A percentile compares a stretch with the other conserved stretches of the same genome.
These are phyloP conservation scores for Zymoseptoria tritici DNA, from an alignment of 2,329 filamentous ascomycete species.

Conservation along the genomic window DNA sequence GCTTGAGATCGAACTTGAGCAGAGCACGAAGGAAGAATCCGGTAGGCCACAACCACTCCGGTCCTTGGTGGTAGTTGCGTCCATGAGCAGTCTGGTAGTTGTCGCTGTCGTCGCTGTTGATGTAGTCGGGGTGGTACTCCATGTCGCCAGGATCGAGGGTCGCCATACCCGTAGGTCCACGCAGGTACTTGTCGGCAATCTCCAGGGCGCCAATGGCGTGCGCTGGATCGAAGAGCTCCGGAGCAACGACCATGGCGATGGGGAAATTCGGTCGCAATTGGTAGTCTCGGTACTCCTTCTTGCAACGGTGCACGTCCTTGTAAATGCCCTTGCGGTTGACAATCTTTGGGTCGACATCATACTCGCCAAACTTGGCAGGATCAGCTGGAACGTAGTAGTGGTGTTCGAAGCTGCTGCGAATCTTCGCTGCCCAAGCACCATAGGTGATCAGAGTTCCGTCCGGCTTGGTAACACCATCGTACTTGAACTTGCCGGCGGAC, in stretches of 20 bases:
- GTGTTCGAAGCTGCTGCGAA: constrained; percentile 82
- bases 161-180: constrained; percentile 88
- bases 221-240: constrained; percentile 70
- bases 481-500: constrained; percentile 61
- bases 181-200: constrained; percentile 69
- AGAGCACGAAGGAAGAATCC: constrained; percentile 91
- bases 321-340: constrained; percentile 93
- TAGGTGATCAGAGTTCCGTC: constrained; percentile 55
- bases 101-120: constrained; percentile 85
- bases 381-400: constrained; percentile 79
- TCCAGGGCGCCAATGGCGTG: constrained; percentile 76
- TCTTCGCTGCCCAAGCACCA: constrained; percentile 67
- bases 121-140: constrained; percentile 92
- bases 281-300: constrained; percentile 96
- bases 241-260: constrained; percentile 90
- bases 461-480: constrained; percentile 57
- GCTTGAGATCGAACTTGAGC: constrained; percentile 77
- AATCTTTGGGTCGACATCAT: constrained; percentile 71
- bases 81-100: constrained; percentile 92
- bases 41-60: constrained; percentile 96
- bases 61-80: constrained; percentile 95
- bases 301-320: constrained; percentile 90
- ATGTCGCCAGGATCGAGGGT: constrained; percentile 86
- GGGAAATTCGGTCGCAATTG: constrained; percentile 91
- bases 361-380: constrained; percentile 61